Base-by-base conservation (phyloP, 2,329 filamentous ascomycete species). In the Coniochaeta sp. region DNA sequence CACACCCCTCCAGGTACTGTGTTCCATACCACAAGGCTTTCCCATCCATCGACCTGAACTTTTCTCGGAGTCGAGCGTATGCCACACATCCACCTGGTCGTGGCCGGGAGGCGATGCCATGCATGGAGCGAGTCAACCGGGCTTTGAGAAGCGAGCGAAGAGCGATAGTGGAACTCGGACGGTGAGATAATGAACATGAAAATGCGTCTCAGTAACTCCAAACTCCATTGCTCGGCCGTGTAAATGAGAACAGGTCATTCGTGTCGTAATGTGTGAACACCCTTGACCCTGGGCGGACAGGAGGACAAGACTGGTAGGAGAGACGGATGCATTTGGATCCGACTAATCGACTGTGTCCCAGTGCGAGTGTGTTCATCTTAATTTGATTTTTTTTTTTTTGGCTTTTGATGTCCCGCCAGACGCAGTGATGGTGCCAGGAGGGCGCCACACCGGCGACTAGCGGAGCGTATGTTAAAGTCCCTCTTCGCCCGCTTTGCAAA, bases 401-500 rank as follows among this genome's bases (percentile, higher is more conserved):
- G 22, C 31, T 24, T 31, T 52, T 52, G 47, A 52, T 52, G 26
- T 52, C 22, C 47, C 47, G 26, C 47, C 22, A 52, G 47, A 52
- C 24, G 22, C 22, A 50, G 33, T 36, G 34, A 19, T 40, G 47
- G 58, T 28, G 57, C 22, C 17, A 26, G 34, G 17, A 58, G 58
- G 52, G 47, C 34, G 38, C 52, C 44, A 6, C 44, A 50, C 22
- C 24, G 44, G 52, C 62, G 59, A 54, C 66, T 64, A 68, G 66
- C 70, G 70, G 70, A 64, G 61, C 67, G 60, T 60, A 62, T 62
- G 65, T 76, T 83, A 97, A 69, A 96, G 88, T 61, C 95, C 95
- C 81, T 98, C 93, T 76, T 98, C 91, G 67, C 93, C 95, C 63
- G 95, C 93, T 76, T 93, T 95, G 80, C 95, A 99, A 61, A 98